These are phyloP conservation scores for Forsythia suspensa DNA, from an alignment of 257 asterid species.

Conservation along the genomic window DNA sequence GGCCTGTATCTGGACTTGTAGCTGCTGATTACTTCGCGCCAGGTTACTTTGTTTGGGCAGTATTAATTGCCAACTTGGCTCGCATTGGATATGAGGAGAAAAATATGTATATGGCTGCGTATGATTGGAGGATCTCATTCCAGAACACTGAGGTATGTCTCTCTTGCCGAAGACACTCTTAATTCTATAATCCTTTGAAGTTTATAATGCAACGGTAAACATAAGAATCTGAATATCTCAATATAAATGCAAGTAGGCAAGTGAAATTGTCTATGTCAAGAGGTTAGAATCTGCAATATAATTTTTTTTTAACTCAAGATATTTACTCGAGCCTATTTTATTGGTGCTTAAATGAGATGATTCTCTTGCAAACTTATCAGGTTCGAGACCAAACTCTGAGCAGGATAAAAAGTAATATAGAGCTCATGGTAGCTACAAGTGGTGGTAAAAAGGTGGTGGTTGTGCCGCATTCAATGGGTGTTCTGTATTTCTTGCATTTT, in stretches of 20 bases:
- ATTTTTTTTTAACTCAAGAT: neutral
- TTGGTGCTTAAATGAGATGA: conserved; percentile 10
- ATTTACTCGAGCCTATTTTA: neutral
- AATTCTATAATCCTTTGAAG: conserved; percentile 14
- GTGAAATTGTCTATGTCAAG: neutral
- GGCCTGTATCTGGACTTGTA: conserved; percentile 84
- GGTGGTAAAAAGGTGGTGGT: conserved; percentile 75
- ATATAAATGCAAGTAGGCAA: neutral
- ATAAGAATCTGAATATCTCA: neutral
- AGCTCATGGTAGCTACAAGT: conserved; percentile 70
- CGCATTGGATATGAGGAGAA: conserved; percentile 87
- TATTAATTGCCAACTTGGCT: conserved; percentile 78
- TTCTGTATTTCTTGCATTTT: conserved; percentile 75
- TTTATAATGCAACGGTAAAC: neutral
- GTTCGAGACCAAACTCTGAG: conserved; percentile 80
- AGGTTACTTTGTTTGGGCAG: conserved; percentile 90
- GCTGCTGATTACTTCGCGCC: conserved; percentile 90
- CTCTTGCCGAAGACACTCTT: conserved; percentile 12
- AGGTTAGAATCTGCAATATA: neutral
- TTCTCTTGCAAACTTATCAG: conserved; percentile 37
- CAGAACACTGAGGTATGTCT: conserved; percentile 78
- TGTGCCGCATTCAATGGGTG: conserved; percentile 89
- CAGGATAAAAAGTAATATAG: conserved; percentile 77
- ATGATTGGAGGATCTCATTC: conserved; percentile 87
- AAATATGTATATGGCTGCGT: conserved; percentile 86